Base-by-base conservation (phyloP, 805 yeast species). In the Teunomyces tritomae region DNA sequence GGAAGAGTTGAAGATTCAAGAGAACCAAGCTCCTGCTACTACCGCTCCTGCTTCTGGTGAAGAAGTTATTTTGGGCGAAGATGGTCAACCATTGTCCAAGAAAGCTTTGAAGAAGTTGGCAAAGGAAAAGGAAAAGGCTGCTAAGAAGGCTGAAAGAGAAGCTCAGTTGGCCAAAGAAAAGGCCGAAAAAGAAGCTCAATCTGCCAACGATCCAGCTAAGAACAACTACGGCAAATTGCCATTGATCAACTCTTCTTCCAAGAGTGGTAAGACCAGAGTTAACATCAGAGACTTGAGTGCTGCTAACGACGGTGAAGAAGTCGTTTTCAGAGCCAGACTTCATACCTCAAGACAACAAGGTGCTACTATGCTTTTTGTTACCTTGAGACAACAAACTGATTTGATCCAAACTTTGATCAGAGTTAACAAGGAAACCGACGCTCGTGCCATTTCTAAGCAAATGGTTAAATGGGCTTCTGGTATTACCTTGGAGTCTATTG, bases 381-480 rank as follows among this genome's bases (percentile, higher is more conserved):
- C 96, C 24, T 83, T 94, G 59, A 87, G 99, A 76, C 99, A 94
- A 76, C 96, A 89, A 73, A 76, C 80, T 47, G 80, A 81, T 50
- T 71, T 85, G 61, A 81, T 91, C 60, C 98, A 92, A 77, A 96
- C 87, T 49, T 77, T 94, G 52, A 75, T 91, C 54, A 89, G 85
- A 64, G 85, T 87, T 51, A 83, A 86, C 61, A 81, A 82, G 60
- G 83, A 83, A 52, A 72, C 84, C 40, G 67, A 64, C 54, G 57
- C 55, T 28, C 54, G 54, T 16, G 61, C 69, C 36, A 78, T 94
- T 42, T 87, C 96, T 45, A 94, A 94, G 73, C 96, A 87, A 67
- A 87, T 94, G 92, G 96, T 91, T 56, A 94, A 94, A 73, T 94
- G 97, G 96, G 86, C 90, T 26, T 88, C 92, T 33, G 74, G 87